Evolutionary conservation across 1,284 basidiomycete species (phyloP).

Genomic region (Marasmius oreades): DNA sequence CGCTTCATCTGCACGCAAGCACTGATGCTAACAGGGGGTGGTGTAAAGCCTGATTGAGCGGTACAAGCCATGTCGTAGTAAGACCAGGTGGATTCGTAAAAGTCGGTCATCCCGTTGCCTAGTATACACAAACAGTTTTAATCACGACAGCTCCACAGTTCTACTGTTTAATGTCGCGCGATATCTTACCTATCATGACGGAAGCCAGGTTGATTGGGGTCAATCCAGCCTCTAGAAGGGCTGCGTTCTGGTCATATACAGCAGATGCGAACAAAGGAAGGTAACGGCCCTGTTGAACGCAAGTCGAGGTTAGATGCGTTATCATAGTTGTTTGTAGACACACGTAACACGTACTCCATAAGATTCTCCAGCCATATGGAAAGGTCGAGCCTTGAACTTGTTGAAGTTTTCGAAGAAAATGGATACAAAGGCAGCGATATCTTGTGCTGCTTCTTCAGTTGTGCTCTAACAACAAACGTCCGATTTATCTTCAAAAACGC

Average conservation of each 20-base stretch:
- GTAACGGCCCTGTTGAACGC: conserved; percentile 47
- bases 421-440: conserved; percentile 51
- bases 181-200: conserved; percentile 61
- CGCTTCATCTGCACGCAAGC: conserved; percentile 48
- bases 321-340: neutral
- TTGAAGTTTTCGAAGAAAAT: conserved; percentile 59
- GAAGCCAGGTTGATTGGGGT: conserved; percentile 60
- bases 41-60: conserved; percentile 19
- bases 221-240: conserved; percentile 41
- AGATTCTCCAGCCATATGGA: conserved; percentile 74
- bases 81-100: conserved; percentile 33
- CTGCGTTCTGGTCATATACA: conserved; percentile 58
- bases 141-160: no score
- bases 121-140: neutral
- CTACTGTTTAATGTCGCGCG: no score
- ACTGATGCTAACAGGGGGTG: conserved; percentile 19
- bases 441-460: conserved; percentile 51
- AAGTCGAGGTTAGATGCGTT: no score
- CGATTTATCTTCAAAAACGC: neutral
- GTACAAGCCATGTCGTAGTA: conserved; percentile 50
- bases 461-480: conserved; percentile 23
- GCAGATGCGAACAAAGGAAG: conserved; percentile 63
- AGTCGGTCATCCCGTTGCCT: conserved; percentile 58
- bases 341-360: conserved; percentile 46
- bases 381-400: conserved; percentile 48